These are phyloP conservation scores for Aureobasidium leucospermi DNA, from an alignment of 2,329 filamentous ascomycete species.

Conservation along the genomic window DNA sequence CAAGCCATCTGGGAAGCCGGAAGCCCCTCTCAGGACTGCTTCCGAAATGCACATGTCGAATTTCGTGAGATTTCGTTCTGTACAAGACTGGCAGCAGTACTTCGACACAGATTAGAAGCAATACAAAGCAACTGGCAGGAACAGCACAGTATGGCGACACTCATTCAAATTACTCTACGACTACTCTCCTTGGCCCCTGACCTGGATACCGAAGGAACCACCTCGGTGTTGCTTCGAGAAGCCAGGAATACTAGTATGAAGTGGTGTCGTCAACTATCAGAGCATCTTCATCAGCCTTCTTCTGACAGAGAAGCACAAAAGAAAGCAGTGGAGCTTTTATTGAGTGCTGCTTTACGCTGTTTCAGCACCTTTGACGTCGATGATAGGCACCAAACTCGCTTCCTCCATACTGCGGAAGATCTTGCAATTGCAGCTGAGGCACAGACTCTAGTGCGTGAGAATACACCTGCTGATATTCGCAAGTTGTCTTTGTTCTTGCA, in stretches of 20 bases:
- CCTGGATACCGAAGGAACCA: background rate
- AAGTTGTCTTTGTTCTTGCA: constrained; percentile 29
- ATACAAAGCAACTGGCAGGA: constrained; percentile 55
- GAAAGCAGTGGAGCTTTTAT: constrained; percentile 32
- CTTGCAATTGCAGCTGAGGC: constrained; percentile 31
- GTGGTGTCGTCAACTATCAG: constrained; percentile 46
- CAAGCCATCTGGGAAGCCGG: constrained; percentile 52
- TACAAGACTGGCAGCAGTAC: constrained; percentile 37
- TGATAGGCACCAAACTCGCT: constrained; percentile 16
- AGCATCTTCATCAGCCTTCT: constrained; percentile 38
- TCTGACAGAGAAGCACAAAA: constrained; percentile 29
- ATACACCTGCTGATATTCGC: constrained; percentile 32
- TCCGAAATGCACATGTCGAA: constrained; percentile 43
- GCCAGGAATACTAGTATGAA: constrained; percentile 37
- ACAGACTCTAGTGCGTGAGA: constrained; percentile 43
- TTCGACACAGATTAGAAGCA: constrained; percentile 38
- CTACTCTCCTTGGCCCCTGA: constrained; percentile 19
- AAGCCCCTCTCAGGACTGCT: constrained; percentile 30
- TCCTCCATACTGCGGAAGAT: constrained; percentile 16
- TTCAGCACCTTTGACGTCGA: constrained; percentile 38
- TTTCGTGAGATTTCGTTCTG: constrained; percentile 48
- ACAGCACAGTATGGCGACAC: constrained; percentile 48
- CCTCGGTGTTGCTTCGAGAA: constrained; percentile 28
- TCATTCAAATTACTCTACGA: constrained; percentile 41
- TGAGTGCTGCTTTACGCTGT: constrained; percentile 49